Conservation (phyloP, 257 asterid genomes). For the Nicotiana tomentosiformis region DNA sequence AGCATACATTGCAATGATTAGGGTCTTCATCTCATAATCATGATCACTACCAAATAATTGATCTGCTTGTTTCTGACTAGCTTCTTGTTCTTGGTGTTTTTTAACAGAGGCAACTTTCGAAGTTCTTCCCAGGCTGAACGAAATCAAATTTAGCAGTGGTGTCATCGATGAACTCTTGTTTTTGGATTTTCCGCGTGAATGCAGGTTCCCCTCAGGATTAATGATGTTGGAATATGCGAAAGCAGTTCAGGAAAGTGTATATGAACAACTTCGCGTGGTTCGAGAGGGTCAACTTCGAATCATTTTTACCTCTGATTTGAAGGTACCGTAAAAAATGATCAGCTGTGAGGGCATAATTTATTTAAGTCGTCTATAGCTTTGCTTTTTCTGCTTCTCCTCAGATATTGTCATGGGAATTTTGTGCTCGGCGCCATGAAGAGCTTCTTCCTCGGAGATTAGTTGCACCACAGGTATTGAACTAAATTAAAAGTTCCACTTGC, state of each 20-base stretch:
- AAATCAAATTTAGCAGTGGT: slow-evolving; percentile 92
- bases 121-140: slow-evolving; percentile 95
- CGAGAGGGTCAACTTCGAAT: slow-evolving; percentile 97
- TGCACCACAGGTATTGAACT: slow-evolving; percentile 74
- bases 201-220: slow-evolving; percentile 78
- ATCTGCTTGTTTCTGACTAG: not conserved
- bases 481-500: not conserved
- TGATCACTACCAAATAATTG: not conserved
- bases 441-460: slow-evolving; percentile 90
- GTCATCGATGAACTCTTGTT: slow-evolving; percentile 81
- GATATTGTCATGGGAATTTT: slow-evolving; percentile 95
- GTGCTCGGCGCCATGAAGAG: slow-evolving; percentile 96
- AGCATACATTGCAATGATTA: not conserved
- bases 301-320: slow-evolving; percentile 80
- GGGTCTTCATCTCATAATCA: not conserved
- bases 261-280: slow-evolving; percentile 94
- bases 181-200: slow-evolving; percentile 96
- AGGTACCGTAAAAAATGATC: slow-evolving; percentile 36
- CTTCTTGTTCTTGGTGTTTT: slow-evolving; percentile 10
- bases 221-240: slow-evolving; percentile 91
- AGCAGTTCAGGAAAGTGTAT: slow-evolving; percentile 95
- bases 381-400: slow-evolving; percentile 12
- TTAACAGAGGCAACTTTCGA: slow-evolving; percentile 92
- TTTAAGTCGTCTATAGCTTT: not conserved
- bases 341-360: not conserved